Evolutionary conservation across 2,329 filamentous ascomycete genomes (phyloP).

Genomic region (Trichoderma oligosporum): DNA sequence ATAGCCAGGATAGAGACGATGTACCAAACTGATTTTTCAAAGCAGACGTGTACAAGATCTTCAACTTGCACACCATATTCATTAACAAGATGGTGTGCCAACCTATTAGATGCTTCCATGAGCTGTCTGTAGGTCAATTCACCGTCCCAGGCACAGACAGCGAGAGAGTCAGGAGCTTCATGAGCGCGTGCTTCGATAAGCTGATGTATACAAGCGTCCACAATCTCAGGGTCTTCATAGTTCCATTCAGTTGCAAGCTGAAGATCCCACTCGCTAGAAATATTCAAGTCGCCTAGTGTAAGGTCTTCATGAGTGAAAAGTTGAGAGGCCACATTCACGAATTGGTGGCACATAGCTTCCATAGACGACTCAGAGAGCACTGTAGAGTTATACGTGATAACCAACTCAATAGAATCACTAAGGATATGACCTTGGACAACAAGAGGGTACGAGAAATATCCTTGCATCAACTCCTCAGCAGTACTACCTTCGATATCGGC

Average conservation of each 20-base stretch:
- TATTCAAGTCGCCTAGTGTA: neutral
- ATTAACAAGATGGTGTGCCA: conserved; percentile 1
- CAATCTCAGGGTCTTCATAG: neutral
- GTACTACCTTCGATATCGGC: neutral
- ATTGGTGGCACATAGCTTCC: conserved; percentile 6
- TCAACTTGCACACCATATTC: conserved; percentile 24
- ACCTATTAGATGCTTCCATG: neutral
- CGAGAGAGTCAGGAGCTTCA: neutral
- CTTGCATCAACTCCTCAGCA: conserved; percentile 7
- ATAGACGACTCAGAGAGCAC: conserved; percentile 2
- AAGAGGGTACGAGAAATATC: conserved; percentile 16
- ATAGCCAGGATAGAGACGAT: conserved; percentile 27
- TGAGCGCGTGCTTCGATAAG: neutral
- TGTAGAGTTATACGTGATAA: conserved; percentile 1
- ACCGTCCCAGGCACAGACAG: conserved; percentile 25
- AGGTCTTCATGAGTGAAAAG: neutral
- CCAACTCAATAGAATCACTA: neutral
- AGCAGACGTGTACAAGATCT: conserved; percentile 23
- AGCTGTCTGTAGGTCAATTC: conserved; percentile 23
- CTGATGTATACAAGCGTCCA: conserved; percentile 10
- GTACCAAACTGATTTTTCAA: conserved; percentile 24
- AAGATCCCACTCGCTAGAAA: conserved; percentile 13
- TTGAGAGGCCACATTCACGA: conserved; percentile 3
- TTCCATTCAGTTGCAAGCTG: neutral
- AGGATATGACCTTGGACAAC: conserved; percentile 11